phyloP scores from a whole-genome alignment of 2,329 filamentous ascomycete species.

The Xylaria sp. region DNA sequence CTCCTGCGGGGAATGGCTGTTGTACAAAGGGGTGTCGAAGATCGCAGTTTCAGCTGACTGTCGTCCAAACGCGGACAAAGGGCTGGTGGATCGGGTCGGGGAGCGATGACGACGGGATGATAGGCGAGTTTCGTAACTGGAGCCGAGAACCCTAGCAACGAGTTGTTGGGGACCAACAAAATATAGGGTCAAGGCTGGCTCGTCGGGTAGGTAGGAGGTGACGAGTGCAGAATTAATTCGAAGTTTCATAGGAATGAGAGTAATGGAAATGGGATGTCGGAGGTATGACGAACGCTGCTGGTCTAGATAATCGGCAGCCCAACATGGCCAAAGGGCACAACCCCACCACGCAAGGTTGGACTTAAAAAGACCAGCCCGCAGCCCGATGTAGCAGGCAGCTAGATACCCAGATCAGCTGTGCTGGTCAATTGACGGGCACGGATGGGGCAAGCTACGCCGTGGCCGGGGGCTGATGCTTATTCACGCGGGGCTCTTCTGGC shows the following conservation, averaged over 20 bases:
- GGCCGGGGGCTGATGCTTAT: conserved; percentile 15
- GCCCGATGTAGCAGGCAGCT: conserved; percentile 24
- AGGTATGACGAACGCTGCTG: conserved; percentile 34
- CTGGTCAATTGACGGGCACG: conserved; percentile 27
- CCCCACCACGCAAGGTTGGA: conserved; percentile 11
- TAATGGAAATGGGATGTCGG: conserved; percentile 11
- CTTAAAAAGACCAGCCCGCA: background rate
- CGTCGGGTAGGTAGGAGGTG: background rate
- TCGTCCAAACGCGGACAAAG: conserved; percentile 16
- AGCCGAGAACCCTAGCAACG: conserved; percentile 16
- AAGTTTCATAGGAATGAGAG: conserved; percentile 22
- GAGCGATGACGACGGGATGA: conserved; percentile 15
- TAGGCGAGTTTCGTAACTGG: conserved; percentile 1
- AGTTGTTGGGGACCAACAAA: background rate
- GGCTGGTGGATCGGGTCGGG: background rate
- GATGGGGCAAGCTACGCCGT: conserved; percentile 3
- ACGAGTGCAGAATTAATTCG: background rate
- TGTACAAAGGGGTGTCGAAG: background rate
- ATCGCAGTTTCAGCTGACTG: conserved; percentile 13
- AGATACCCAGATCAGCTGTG: conserved; percentile 25
- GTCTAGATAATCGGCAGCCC: conserved; percentile 2
- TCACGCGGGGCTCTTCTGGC: conserved; percentile 19
- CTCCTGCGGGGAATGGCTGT: background rate
- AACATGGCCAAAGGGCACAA: conserved; percentile 5
- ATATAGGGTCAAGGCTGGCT: background rate